Conservation (phyloP, 768 basidiomycete species). For the Gautieria morchelliformis region DNA sequence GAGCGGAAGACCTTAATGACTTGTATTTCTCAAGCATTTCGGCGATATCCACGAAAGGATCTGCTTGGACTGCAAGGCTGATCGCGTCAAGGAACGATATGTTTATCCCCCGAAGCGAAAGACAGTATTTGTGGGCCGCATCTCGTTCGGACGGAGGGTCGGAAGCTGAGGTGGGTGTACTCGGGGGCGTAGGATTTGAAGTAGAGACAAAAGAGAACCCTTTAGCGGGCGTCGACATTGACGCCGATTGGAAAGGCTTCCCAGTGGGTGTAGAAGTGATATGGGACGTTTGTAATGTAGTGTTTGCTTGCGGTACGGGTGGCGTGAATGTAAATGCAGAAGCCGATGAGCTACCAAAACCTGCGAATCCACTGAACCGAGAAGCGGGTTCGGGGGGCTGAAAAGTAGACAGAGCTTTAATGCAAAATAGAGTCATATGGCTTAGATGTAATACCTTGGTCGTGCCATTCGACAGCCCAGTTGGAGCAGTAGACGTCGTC, state of each 20-base stretch:
- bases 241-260: conserved; percentile 7
- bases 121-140: conserved; percentile 45
- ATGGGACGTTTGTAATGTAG: conserved; percentile 12
- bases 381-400: conserved; percentile 21
- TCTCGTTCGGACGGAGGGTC: neutral
- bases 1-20: conserved; percentile 40
- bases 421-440: neutral
- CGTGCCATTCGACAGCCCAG: neutral
- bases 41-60: conserved; percentile 63
- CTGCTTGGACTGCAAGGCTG: conserved; percentile 48
- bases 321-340: conserved; percentile 13
- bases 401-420: conserved; percentile 13
- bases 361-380: conserved; percentile 44
- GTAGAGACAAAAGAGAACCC: neutral
- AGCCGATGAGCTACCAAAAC: conserved; percentile 33
- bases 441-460: conserved; percentile 18
- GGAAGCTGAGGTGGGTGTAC: neutral
- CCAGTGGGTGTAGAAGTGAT: conserved; percentile 7
- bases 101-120: conserved; percentile 66
- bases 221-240: neutral
- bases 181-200: conserved; percentile 13
- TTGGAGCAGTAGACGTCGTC: conserved; percentile 16
- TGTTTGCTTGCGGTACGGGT: conserved; percentile 9
- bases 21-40: conserved; percentile 50
- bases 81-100: conserved; percentile 51